Base-by-base conservation (phyloP, 768 basidiomycete genomes). In the Wakefieldia striispora region DNA sequence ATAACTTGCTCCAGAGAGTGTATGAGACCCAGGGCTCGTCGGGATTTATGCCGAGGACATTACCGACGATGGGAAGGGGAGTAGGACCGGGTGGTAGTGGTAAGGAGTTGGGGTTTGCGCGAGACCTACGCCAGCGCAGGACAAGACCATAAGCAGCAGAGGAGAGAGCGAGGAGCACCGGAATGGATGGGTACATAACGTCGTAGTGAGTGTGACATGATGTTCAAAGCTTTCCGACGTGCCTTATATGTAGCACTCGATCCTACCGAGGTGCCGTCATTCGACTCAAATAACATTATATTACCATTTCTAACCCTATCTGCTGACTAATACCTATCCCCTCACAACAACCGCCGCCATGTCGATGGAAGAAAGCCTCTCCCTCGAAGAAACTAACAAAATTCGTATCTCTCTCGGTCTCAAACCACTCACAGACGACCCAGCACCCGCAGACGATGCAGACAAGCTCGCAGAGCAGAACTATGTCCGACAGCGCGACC, bases 361-460 rank as follows among this genome's bases (percentile, higher is more conserved):
- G 76, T 78, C 84, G 16, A 84, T 89, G 86, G 87, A 91, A 74
- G 83, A 90, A 69, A 86, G 88, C 57, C 88, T 95, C 65, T 89
- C 88, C 63, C 80, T 95, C 64, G 92, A 94, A 63, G 92, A 95
- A 76, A 95, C 93, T 33, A 95, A 95, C 78, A 94, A 89, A 72
- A 90, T 97, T 68, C 91, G 97, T 72, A 82, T 95, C 50, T 88
- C 86, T 5, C 79, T 97, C 34, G 97, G 97, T 56, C 84, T 99
- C 51, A 91, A 94, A 66, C 95, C 97, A 36, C 80, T 98, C 49
- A 88, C 86, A 16, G 94, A 93, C 58, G 89, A 92, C 59, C 75
- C 78, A 36, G 79, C 74, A 14, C 80, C 87, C 8, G 79, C 76
- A n/a, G 75, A 83, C 63, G 81, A 83, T 63, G 84, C 80, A 56